A percentile compares a stretch with the other conserved stretches of the same genome.
Evolutionary conservation across 306 rosid genomes (phyloP).

Genomic region (Castanea sativa): DNA sequence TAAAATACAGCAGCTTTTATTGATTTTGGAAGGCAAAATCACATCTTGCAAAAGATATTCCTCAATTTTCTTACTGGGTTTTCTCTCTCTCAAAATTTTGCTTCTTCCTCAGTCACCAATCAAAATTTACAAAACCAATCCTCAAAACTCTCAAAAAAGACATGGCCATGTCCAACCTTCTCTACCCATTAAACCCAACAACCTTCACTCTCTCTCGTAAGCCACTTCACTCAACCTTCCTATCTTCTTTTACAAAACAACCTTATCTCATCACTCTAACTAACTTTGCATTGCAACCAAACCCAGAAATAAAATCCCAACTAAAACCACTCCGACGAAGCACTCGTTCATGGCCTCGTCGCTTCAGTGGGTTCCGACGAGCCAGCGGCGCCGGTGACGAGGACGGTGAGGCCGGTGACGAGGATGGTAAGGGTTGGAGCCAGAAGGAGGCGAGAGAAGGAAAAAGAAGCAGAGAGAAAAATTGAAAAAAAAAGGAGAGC

Average conservation of each 20-base stretch:
- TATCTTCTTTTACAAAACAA: conserved; percentile 10
- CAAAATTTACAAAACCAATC: not conserved
- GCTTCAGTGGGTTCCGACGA: too few relatives aligned
- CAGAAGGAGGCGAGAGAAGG: too few relatives aligned
- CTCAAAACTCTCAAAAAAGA: not conserved
- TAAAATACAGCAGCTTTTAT: not conserved
- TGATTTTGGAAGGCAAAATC: not conserved
- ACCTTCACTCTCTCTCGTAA: conserved; percentile 36
- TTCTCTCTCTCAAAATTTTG: not conserved
- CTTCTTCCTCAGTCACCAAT: conserved; percentile 5
- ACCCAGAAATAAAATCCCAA: conserved; percentile 22
- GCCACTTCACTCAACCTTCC: conserved; percentile 41
- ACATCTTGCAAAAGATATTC: not conserved
- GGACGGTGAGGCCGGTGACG: too few relatives aligned
- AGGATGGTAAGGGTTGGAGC: too few relatives aligned
- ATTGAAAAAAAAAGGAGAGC: too few relatives aligned
- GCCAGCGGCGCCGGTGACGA: too few relatives aligned
- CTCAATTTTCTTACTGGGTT: not conserved
- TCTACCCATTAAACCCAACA: conserved; percentile 19
- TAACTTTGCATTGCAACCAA: conserved; percentile 27
- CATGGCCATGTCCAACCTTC: conserved; percentile 46
- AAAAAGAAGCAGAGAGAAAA: too few relatives aligned
- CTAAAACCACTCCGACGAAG: conserved; percentile 1
- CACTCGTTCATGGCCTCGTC: too few relatives aligned
- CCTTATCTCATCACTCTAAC: conserved; percentile 14